These are phyloP conservation scores for Trebouxia sp. DNA, from an alignment of 139 green algal species.

Conservation along the genomic window DNA sequence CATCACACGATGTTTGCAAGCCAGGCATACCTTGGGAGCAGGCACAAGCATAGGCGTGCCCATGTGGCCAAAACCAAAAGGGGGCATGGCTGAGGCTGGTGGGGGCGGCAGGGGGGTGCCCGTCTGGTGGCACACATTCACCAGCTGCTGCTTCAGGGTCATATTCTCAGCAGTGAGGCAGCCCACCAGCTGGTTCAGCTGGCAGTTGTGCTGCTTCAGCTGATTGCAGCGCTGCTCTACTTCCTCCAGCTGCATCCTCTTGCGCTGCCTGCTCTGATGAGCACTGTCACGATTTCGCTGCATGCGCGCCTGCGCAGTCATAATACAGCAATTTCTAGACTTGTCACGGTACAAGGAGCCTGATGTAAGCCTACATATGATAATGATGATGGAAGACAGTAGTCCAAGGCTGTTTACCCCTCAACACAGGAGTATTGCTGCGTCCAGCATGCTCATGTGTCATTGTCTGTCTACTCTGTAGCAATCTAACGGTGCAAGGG, in stretches of 20 bases:
- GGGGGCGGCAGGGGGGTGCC: conserved; percentile 1
- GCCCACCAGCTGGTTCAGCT: conserved; percentile 54
- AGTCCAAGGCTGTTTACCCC: no score
- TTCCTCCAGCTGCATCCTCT: conserved; percentile 70
- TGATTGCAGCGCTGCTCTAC: conserved; percentile 47
- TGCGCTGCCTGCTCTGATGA: conserved; percentile 68
- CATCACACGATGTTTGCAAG: no score
- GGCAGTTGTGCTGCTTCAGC: conserved; percentile 48
- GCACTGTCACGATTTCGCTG: conserved; percentile 73
- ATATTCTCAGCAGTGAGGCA: conserved; percentile 66
- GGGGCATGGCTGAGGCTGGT: not conserved
- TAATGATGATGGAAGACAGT: no score
- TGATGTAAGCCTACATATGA: no score
- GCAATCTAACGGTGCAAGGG: no score
- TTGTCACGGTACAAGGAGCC: no score
- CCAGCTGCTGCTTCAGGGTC: conserved; percentile 57
- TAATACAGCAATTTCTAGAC: no score
- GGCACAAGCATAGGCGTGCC: not conserved
- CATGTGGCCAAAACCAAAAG: conserved; percentile 4
- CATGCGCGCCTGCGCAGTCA: conserved; percentile 52
- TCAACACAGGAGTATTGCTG: no score
- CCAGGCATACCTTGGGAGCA: conserved; percentile 26
- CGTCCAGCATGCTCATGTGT: no score
- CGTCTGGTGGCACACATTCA: conserved; percentile 34
- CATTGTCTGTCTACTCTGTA: no score